Percentiles rank a stretch among this genome's conserved stretches.
phyloP scores from a whole-genome alignment of 2,329 filamentous ascomycete genomes.

The Sporothrix humicola region DNA sequence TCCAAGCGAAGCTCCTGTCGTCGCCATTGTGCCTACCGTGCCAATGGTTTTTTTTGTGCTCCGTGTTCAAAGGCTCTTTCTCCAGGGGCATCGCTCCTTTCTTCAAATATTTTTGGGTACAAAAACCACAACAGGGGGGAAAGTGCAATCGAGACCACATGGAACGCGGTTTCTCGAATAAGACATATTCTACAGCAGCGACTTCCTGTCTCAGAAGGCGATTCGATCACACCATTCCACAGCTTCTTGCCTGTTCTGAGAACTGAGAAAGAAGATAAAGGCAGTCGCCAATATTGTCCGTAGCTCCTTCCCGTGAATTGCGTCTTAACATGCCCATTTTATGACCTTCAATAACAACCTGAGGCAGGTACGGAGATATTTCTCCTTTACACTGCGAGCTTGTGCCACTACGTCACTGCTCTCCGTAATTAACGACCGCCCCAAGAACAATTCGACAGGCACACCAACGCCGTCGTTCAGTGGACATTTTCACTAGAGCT shows the following conservation, averaged over 20 bases:
- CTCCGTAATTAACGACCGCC: not conserved
- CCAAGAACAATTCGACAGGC: not conserved
- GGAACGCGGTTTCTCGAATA: not conserved
- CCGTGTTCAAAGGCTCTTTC: not conserved
- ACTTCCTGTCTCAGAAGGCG: constrained; percentile 13
- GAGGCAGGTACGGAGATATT: not conserved
- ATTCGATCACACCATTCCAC: constrained; percentile 4
- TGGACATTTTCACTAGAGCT: not conserved
- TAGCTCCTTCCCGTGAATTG: not conserved
- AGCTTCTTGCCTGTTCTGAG: not conserved
- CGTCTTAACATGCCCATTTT: not conserved
- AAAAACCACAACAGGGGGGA: not conserved
- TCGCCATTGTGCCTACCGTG: constrained; percentile 2
- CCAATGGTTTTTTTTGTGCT: not conserved
- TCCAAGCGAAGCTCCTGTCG: not conserved
- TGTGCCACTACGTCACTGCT: not conserved
- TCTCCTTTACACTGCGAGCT: not conserved
- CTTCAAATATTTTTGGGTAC: too few species aligned
- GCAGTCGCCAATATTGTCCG: too few species aligned
- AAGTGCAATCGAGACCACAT: not conserved
- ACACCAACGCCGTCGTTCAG: constrained; percentile 9
- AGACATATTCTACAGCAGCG: not conserved
- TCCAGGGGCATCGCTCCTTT: not conserved
- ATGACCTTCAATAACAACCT: not conserved
- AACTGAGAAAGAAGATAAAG: too few species aligned